Conservation (phyloP, 306 rosid genomes). For the Citrullus amarus region DNA sequence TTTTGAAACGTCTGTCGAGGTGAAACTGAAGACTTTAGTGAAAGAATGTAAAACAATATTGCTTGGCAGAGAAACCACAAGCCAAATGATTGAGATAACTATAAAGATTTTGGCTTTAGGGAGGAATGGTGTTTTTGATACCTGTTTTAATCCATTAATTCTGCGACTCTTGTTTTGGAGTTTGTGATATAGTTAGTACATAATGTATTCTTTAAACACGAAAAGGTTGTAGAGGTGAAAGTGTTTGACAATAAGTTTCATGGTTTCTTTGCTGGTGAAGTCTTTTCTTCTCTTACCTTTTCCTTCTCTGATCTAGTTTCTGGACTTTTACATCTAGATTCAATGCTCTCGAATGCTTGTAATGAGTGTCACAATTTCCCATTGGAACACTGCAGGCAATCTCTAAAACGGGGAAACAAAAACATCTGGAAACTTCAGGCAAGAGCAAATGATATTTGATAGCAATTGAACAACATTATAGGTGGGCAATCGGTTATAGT, state of each 20-base stretch:
- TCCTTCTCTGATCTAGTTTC: neutral
- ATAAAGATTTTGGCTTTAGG: neutral
- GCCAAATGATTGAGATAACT: constrained; percentile 7
- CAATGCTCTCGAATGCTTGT: too few relatives aligned
- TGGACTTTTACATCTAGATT: too few relatives aligned
- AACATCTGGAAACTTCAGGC: neutral
- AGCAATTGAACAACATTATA: neutral
- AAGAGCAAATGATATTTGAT: neutral
- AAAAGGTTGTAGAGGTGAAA: constrained; percentile 40
- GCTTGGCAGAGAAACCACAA: neutral
- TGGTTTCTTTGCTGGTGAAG: constrained; percentile 11
- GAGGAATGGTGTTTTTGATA: constrained; percentile 7
- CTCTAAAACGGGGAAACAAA: neutral
- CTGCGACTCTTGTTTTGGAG: constrained; percentile 20
- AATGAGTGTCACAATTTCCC: too few relatives aligned
- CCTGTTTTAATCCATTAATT: neutral
- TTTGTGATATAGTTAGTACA: constrained; percentile 54
- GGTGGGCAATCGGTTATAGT: neutral
- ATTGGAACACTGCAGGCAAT: neutral
- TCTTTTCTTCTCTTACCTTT: neutral
- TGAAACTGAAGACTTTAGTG: neutral
- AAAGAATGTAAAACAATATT: neutral
- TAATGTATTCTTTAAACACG: constrained; percentile 70
- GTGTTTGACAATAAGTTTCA: constrained; percentile 26
- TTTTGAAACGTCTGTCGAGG: constrained; percentile 25